A percentile compares a stretch with the other conserved stretches of the same genome.
phyloP scores from a whole-genome alignment of 2,329 filamentous ascomycete species.

The Phialemonium atrogriseum region DNA sequence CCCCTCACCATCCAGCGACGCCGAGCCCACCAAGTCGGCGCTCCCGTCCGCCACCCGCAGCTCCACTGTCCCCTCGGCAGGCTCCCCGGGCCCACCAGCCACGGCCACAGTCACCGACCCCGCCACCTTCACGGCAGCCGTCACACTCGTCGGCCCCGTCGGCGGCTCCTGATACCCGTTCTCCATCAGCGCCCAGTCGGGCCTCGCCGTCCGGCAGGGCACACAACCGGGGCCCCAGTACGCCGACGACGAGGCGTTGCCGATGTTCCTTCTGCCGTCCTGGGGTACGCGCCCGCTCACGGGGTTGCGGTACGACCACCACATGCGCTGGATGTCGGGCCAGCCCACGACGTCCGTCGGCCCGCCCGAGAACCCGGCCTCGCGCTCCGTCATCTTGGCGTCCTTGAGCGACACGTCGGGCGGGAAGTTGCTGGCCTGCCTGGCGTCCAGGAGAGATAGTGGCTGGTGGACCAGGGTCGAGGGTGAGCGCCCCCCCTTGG shows the following conservation, averaged over 20 bases:
- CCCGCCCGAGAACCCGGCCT: constrained; percentile 8
- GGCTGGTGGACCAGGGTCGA: too few species aligned
- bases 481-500: constrained; percentile 2
- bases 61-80: background rate
- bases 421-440: too few species aligned
- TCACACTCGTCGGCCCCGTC: constrained; percentile 8
- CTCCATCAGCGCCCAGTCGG: constrained; percentile 8
- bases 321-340: constrained; percentile 9
- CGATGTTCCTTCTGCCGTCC: background rate
- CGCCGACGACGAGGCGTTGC: background rate
- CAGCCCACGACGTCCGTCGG: constrained; percentile 6
- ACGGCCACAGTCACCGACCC: constrained; percentile 4
- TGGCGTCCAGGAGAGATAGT: too few species aligned
- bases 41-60: constrained; percentile 1
- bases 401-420: constrained; percentile 7
- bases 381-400: constrained; percentile 4
- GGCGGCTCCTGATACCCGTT: constrained; percentile 11
- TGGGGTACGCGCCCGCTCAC: constrained; percentile 6
- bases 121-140: background rate
- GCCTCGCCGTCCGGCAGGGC: constrained; percentile 7
- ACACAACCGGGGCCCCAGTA: constrained; percentile 13
- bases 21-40: too few species aligned
- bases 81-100: constrained; percentile 7
- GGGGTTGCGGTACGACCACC: constrained; percentile 9
- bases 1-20: too few species aligned